Evolutionary conservation across 2,329 filamentous ascomycete species (phyloP).

Genomic region (Dothideomycetes sp.): DNA sequence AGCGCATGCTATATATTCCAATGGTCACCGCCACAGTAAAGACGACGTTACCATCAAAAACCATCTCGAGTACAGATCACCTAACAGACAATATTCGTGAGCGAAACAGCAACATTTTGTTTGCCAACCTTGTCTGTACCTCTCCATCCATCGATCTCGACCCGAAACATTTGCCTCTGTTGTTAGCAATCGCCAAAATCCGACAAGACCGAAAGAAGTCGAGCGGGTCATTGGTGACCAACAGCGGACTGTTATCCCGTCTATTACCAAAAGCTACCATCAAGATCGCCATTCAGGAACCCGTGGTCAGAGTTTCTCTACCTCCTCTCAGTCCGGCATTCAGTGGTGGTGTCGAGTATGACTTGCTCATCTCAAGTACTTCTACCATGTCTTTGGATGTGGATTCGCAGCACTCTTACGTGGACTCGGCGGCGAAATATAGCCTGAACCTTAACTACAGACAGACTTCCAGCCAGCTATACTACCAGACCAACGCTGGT

Average conservation of each 20-base stretch:
- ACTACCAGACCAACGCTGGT: constrained; percentile 83
- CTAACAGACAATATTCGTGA: constrained; percentile 57
- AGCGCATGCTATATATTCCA: constrained; percentile 83
- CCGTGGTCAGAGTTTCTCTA: constrained; percentile 80
- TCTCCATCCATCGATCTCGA: constrained; percentile 91
- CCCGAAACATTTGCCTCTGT: constrained; percentile 78
- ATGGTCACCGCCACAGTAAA: constrained; percentile 96
- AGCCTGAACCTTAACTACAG: constrained; percentile 73
- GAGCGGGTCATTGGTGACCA: constrained; percentile 14
- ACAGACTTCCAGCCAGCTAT: constrained; percentile 77
- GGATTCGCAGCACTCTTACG: constrained; percentile 80
- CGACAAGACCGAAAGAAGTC: constrained; percentile 15
- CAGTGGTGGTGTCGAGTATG: constrained; percentile 68
- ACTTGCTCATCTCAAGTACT: constrained; percentile 88
- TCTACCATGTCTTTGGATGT: constrained; percentile 89
- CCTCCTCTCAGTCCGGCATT: constrained; percentile 58
- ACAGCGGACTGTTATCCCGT: constrained; percentile 62
- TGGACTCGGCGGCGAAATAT: constrained; percentile 76
- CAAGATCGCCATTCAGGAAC: constrained; percentile 94
- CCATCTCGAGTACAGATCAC: constrained; percentile 66
- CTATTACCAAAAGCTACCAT: constrained; percentile 87
- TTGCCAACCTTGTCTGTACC: constrained; percentile 91
- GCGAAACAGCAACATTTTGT: constrained; percentile 89
- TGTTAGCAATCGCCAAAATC: constrained; percentile 65
- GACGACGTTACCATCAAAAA: constrained; percentile 90